Conservation (phyloP, 192 early-diverging fungal species). For the Coemansia sp. region DNA sequence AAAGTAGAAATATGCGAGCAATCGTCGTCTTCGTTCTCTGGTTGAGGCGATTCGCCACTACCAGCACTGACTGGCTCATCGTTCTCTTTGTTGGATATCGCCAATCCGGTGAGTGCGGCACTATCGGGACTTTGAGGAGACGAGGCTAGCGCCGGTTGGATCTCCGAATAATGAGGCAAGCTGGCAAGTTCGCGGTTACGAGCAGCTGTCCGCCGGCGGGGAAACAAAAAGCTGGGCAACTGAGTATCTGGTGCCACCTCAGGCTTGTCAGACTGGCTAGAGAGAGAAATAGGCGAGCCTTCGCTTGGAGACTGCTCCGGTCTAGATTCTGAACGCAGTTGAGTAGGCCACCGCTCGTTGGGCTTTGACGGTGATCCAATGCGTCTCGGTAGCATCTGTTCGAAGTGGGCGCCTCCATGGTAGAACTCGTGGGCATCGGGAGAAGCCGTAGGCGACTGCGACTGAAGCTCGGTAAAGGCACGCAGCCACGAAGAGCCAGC, state of each 20-base stretch:
- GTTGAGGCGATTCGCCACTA: neutral
- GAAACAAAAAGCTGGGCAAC: constrained; percentile 49
- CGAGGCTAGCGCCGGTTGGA: neutral
- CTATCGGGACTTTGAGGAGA: neutral
- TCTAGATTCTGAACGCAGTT: neutral
- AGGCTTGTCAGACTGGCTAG: neutral
- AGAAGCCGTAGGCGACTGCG: constrained; percentile 17
- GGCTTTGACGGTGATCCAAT: constrained; percentile 1
- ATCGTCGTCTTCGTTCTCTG: neutral
- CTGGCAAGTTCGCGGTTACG: constrained; percentile 28
- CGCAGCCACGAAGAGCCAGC: constrained; percentile 52
- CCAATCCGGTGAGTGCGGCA: neutral
- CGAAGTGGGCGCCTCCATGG: constrained; percentile 16
- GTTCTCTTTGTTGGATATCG: neutral
- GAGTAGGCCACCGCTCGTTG: neutral
- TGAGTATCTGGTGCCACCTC: constrained; percentile 16
- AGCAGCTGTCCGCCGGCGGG: constrained; percentile 21
- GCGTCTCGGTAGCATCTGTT: constrained; percentile 5
- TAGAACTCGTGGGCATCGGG: neutral
- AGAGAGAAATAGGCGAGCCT: neutral
- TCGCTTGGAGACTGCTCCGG: neutral
- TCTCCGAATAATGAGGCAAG: constrained; percentile 31
- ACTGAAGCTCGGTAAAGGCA: constrained; percentile 51
- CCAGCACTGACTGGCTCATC: neutral
- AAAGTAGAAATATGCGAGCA: neutral